Percentiles rank a stretch among this genome's conserved stretches.
phyloP scores from a whole-genome alignment of 306 rosid species.

The Medicago truncatula region MtrunA17r5.0-ANR NC_053045.1:9591001-9591500 shows the following conservation, averaged over 20 bases:
- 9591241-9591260: background rate
- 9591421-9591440: background rate
- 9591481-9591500: background rate
- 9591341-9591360: background rate
- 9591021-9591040: constrained; percentile 37
- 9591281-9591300: background rate
- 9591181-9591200: background rate
- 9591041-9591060: constrained; percentile 35
- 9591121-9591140: constrained; percentile 4
- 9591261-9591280: background rate
- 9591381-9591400: background rate
- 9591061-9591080: constrained; percentile 42
- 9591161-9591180: background rate
- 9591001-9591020: constrained; percentile 40
- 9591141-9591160: background rate
- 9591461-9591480: background rate
- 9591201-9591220: background rate
- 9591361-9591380: background rate
- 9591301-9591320: background rate
- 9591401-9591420: background rate
- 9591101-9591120: constrained; percentile 24
- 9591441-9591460: background rate
- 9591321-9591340: background rate
- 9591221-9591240: background rate
- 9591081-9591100: constrained; percentile 39